Evolutionary conservation across 106 monocot species (phyloP), one percentile per base, ranked within the genome.

Genomic region (Apostasia shenzhenica): DNA sequence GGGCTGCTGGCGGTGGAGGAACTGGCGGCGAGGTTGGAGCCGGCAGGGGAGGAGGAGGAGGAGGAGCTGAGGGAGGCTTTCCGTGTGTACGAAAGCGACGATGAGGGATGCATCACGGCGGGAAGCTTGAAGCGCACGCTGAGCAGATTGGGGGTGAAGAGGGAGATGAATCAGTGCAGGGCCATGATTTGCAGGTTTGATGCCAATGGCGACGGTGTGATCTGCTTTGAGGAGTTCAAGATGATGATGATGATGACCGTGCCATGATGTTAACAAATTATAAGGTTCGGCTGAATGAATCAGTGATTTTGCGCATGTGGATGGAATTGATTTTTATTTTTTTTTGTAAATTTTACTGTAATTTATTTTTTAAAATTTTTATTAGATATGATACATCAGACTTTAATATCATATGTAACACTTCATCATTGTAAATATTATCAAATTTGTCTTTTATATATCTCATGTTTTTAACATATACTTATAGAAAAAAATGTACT

Each of bases 191-290:
- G 68, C 6, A 55, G 78, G 55, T 88, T 88, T 72, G 88, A 88
- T 55, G 60, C 76, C 49, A 63, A 88, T 55, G 81, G 84, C 2
- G 88, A 88, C 55, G 88, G 84, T 0, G 81, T 88, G 11, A 8
- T 88, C 55, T 73, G 69, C 57, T 88, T 84, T 37, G 79, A 88
- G 2, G 88, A 88, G 70, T 88, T 88, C 73, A 76, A 55, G 67
- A 2, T 73, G 68, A 88, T 88, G 88, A 84, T 88, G 88, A 7
- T 10, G 56, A 56, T 56, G 51, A 52, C 50, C 50, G 26, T 26
- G 26, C 26, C 26, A 26, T 26, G 26, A 26, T 26, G 26, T 26
- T 26, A 26, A 26, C 26, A 26, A 26, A 26, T 26, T 26, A 26
- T 26, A 26, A 26, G 26, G 26, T 26, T 26, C 26, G 26, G 26